These are phyloP conservation scores for Diaporthe nobilis DNA, from an alignment of 2,329 filamentous ascomycete species.

Conservation along the genomic window DNA sequence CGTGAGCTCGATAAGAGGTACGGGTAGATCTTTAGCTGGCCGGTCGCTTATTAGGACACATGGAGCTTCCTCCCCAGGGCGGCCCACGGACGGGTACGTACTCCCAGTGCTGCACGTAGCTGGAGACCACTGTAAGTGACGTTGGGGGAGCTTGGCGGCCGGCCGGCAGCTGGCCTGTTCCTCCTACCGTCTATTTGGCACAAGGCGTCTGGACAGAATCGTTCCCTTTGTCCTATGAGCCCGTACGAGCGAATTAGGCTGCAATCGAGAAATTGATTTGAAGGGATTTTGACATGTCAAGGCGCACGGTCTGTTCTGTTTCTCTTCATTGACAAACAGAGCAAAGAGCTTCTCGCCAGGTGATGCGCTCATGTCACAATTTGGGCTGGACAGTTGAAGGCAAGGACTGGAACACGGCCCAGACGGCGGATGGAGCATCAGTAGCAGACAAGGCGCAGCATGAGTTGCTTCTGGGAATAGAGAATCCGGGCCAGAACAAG, in stretches of 20 bases:
- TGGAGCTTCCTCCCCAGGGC: conserved; percentile 38
- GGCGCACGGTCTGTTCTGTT: neutral
- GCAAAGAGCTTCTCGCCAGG: neutral
- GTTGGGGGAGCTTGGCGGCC: conserved; percentile 8
- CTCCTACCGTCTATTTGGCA: neutral
- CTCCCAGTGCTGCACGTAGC: neutral
- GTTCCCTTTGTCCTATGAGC: neutral
- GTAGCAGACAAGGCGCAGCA: neutral
- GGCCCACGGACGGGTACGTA: conserved; percentile 18
- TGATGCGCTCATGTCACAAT: neutral
- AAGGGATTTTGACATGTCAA: neutral
- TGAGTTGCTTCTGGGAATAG: neutral
- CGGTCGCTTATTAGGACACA: conserved; percentile 36
- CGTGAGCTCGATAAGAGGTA: conserved; percentile 28
- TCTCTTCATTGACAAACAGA: neutral
- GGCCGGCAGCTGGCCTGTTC: conserved; percentile 37
- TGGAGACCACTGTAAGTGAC: conserved; percentile 7
- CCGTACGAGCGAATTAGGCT: neutral
- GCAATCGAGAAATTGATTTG: neutral
- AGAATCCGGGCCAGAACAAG: conserved; percentile 4
- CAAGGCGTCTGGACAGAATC: neutral
- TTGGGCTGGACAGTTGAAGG: too few relatives aligned
- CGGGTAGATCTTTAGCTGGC: conserved; percentile 26
- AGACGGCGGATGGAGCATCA: neutral
- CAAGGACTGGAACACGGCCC: neutral